A percentile compares a stretch with the other conserved stretches of the same genome.
Evolutionary conservation across 2,329 filamentous ascomycete genomes (phyloP).

Genomic region (Parascedosporium putredinis): DNA sequence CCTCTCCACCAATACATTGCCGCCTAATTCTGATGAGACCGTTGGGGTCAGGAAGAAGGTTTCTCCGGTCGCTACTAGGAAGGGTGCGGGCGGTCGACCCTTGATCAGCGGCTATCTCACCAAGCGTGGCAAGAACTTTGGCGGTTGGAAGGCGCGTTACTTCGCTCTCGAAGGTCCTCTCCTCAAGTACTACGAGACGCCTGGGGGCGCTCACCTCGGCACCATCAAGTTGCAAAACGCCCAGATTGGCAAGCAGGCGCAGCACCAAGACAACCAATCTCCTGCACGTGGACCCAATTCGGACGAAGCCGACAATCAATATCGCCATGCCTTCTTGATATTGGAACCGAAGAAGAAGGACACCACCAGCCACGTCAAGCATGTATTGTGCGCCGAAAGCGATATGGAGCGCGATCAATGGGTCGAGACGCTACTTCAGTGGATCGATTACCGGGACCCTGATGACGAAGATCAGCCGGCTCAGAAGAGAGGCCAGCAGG

Average conservation of each 20-base stretch:
- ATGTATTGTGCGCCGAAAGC: constrained; percentile 92
- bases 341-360: constrained; percentile 96
- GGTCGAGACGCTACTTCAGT: constrained; percentile 82
- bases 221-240: constrained; percentile 86
- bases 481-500: constrained; percentile 13
- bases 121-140: constrained; percentile 96
- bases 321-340: constrained; percentile 90
- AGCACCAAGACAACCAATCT: constrained; percentile 37
- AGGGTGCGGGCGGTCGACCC: constrained; percentile 54
- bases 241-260: constrained; percentile 78
- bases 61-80: constrained; percentile 27
- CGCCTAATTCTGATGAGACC: constrained; percentile 50
- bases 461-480: constrained; percentile 39
- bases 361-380: constrained; percentile 73
- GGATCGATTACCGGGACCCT: constrained; percentile 66
- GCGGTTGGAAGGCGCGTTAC: constrained; percentile 85
- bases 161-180: constrained; percentile 50
- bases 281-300: constrained; percentile 42
- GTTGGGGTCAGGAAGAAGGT: constrained; percentile 20
- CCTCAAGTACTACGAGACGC: constrained; percentile 83
- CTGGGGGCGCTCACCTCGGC: constrained; percentile 80
- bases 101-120: constrained; percentile 85
- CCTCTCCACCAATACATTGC: constrained; percentile 58
- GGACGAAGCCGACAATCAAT: constrained; percentile 84
- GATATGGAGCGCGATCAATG: constrained; percentile 86